A percentile compares a stretch with the other conserved stretches of the same genome.
These are phyloP conservation scores for Hibiscus syriacus DNA, from an alignment of 345 rosid genomes.

Conservation along the genomic window DNA sequence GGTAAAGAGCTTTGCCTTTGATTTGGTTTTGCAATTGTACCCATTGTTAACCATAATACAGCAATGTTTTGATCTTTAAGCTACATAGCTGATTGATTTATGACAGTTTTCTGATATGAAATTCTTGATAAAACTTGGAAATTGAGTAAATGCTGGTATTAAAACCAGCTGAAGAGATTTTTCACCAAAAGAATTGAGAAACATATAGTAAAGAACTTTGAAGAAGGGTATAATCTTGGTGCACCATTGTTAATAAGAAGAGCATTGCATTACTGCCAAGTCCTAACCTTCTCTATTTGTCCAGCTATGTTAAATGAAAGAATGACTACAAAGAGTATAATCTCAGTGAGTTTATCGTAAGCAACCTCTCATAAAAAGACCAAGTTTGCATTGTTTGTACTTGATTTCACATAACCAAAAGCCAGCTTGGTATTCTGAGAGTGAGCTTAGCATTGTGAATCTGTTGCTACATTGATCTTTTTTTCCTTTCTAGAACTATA, in stretches of 20 bases:
- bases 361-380: too few species aligned
- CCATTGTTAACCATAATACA: not conserved
- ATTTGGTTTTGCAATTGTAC: not conserved
- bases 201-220: too few species aligned
- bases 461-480: not conserved
- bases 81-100: not conserved
- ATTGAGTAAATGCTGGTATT: too few species aligned
- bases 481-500: not conserved
- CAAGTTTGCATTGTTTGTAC: not conserved
- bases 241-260: too few species aligned
- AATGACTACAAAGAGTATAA: too few species aligned
- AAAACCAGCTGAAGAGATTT: too few species aligned
- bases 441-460: not conserved
- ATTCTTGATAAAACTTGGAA: not conserved
- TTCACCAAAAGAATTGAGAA: too few species aligned
- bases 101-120: not conserved
- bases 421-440: not conserved
- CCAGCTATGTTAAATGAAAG: too few species aligned
- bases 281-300: too few species aligned
- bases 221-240: too few species aligned
- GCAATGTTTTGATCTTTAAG: not conserved
- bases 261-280: too few species aligned
- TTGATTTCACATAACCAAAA: not conserved
- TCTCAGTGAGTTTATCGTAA: too few species aligned
- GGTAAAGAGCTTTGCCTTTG: not conserved